phyloP scores from a whole-genome alignment of 768 basidiomycete species.

The Daedaleopsis sinensis region DNA sequence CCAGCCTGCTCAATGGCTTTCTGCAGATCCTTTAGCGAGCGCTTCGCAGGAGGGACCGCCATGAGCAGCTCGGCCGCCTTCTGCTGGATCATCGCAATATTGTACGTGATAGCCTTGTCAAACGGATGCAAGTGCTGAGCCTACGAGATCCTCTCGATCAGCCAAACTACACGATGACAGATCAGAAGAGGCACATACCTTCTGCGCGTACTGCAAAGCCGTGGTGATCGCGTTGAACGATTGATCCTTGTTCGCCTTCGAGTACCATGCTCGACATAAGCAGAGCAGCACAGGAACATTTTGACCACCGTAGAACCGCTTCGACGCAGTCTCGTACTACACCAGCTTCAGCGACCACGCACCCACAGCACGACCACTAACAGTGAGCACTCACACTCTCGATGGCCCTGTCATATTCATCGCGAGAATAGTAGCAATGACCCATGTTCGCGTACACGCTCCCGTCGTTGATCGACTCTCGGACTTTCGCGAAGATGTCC shows the following conservation, averaged over 20 bases:
- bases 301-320: constrained; percentile 72
- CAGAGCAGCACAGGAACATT: constrained; percentile 81
- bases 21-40: constrained; percentile 79
- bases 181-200: constrained; percentile 45
- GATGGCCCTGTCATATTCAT: constrained; percentile 95
- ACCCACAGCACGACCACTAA: not conserved
- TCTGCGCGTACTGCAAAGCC: constrained; percentile 84
- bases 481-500: constrained; percentile 86
- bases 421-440: constrained; percentile 89
- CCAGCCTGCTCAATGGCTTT: constrained; percentile 77
- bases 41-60: constrained; percentile 69
- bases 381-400: constrained; percentile 73
- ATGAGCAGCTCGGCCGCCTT: constrained; percentile 92
- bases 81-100: constrained; percentile 98
- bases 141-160: constrained; percentile 42
- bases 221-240: constrained; percentile 79
- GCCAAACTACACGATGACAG: not conserved
- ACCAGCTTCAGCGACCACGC: constrained; percentile 4
- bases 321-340: constrained; percentile 92
- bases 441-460: constrained; percentile 96
- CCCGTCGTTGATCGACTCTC: constrained; percentile 81
- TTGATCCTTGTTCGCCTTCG: constrained; percentile 90
- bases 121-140: constrained; percentile 82
- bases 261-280: constrained; percentile 91
- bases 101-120: constrained; percentile 91